phyloP scores from a whole-genome alignment of 1,284 basidiomycete species.

The Ustilago loliicola region DNA sequence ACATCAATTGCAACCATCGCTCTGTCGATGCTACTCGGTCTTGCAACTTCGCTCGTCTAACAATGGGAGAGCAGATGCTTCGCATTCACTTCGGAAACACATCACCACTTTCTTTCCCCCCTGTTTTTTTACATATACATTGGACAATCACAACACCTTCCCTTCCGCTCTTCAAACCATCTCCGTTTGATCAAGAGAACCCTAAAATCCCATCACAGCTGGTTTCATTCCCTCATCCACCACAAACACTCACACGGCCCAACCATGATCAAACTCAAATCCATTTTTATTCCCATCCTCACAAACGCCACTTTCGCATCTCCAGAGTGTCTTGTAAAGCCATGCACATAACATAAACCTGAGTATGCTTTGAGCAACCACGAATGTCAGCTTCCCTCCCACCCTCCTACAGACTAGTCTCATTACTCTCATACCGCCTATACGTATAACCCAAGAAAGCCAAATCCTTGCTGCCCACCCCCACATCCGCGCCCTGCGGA shows the following conservation, averaged over 20 bases:
- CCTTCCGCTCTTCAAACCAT: too few relatives aligned
- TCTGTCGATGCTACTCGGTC: neutral
- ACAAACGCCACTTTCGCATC: too few relatives aligned
- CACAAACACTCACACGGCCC: too few relatives aligned
- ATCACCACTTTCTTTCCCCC: neutral
- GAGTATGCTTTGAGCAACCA: too few relatives aligned
- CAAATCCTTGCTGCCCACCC: constrained; percentile 66
- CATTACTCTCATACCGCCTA: constrained; percentile 67
- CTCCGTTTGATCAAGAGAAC: too few relatives aligned
- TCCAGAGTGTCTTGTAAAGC: too few relatives aligned
- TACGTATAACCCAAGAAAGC: constrained; percentile 69
- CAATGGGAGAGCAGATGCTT: neutral
- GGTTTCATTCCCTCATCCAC: too few relatives aligned
- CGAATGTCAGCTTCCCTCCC: too few relatives aligned
- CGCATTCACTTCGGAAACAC: neutral
- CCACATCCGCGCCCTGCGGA: constrained; percentile 62
- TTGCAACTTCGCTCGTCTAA: neutral
- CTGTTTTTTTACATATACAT: neutral
- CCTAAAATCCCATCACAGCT: too few relatives aligned
- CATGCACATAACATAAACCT: too few relatives aligned
- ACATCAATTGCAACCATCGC: neutral
- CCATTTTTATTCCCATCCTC: too few relatives aligned
- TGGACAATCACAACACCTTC: neutral
- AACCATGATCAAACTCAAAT: too few relatives aligned
- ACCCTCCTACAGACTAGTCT: constrained; percentile 42